Conservation (phyloP, 441 rosid species). For the Populus trichocarpa region DNA sequence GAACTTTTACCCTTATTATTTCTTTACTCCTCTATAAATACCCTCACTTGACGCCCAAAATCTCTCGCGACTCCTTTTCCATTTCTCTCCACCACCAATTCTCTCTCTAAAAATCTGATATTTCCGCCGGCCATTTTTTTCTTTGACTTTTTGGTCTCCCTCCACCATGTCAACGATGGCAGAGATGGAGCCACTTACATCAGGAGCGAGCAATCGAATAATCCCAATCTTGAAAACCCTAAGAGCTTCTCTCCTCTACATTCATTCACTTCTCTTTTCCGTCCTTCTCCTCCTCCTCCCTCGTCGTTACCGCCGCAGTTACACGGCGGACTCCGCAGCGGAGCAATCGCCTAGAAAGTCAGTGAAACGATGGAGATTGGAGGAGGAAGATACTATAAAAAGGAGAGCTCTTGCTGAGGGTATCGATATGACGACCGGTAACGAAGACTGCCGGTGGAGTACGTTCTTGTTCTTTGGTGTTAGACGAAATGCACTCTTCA, state of each 20-base stretch:
- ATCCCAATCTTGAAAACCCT: constrained; percentile 65
- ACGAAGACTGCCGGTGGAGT: constrained; percentile 41
- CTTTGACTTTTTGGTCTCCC: neutral
- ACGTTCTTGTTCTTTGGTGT: constrained; percentile 62
- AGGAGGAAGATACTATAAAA: constrained; percentile 82
- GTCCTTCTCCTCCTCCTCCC: constrained; percentile 58
- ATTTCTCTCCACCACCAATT: neutral
- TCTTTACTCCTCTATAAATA: constrained; percentile 2
- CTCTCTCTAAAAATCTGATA: neutral
- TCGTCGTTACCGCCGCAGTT: constrained; percentile 33
- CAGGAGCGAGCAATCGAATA: constrained; percentile 95
- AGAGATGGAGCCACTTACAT: constrained; percentile 85
- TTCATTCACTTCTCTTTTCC: constrained; percentile 47
- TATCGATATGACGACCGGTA: constrained; percentile 51
- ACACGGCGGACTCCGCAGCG: constrained; percentile 22
- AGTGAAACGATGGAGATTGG: constrained; percentile 45
- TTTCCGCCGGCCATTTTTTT: too few relatives aligned
- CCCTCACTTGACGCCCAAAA: neutral
- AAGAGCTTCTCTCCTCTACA: constrained; percentile 38
- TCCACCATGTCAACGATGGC: constrained; percentile 44
- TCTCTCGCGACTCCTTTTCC: neutral
- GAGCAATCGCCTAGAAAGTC: constrained; percentile 28
- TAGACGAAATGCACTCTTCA: constrained; percentile 62
- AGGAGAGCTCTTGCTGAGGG: constrained; percentile 77
- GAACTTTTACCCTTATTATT: neutral